Conservation (phyloP, 2,329 filamentous ascomycete species). For the Sporothrix schenckii region DNA sequence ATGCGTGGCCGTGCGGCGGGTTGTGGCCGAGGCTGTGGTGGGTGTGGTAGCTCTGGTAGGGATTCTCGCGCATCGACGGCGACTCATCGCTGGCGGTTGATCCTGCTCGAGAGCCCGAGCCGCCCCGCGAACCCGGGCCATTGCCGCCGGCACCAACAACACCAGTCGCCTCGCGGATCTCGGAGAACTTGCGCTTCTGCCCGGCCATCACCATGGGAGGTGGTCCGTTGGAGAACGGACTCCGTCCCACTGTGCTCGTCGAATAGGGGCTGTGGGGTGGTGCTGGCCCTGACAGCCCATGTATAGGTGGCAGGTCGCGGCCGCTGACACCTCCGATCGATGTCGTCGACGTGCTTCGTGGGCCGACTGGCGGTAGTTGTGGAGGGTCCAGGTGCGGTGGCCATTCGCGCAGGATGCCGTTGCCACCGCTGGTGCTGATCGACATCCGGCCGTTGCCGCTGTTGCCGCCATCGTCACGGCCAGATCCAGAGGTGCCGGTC, state of each 20-base stretch:
- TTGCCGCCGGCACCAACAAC: conserved; percentile 11
- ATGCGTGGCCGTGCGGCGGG: conserved; percentile 14
- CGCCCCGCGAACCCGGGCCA: conserved; percentile 1
- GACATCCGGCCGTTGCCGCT: not conserved
- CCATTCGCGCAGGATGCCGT: conserved; percentile 24
- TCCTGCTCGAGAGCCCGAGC: conserved; percentile 18
- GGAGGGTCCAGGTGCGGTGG: not conserved
- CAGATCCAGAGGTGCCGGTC: not conserved
- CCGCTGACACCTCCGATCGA: not conserved
- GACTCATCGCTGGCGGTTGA: conserved; percentile 30
- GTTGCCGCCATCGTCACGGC: not conserved
- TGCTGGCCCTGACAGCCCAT: conserved; percentile 1
- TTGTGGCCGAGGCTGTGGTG: conserved; percentile 26
- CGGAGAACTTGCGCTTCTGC: conserved; percentile 48
- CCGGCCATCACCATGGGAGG: conserved; percentile 43
- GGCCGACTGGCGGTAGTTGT: not conserved
- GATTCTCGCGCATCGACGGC: conserved; percentile 28
- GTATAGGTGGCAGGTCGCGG: not conserved
- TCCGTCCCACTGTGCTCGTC: conserved; percentile 27
- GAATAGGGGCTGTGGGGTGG: conserved; percentile 27
- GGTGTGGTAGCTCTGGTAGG: conserved; percentile 29
- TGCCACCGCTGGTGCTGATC: conserved; percentile 1
- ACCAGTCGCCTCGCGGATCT: conserved; percentile 37
- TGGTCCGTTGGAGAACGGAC: conserved; percentile 30
- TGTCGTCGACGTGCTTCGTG: not conserved